Percentiles rank a stretch among this genome's conserved stretches.
Evolutionary conservation across 176 grass and related monocot genomes (phyloP).

Genomic region (Raddia distichophylla): DNA sequence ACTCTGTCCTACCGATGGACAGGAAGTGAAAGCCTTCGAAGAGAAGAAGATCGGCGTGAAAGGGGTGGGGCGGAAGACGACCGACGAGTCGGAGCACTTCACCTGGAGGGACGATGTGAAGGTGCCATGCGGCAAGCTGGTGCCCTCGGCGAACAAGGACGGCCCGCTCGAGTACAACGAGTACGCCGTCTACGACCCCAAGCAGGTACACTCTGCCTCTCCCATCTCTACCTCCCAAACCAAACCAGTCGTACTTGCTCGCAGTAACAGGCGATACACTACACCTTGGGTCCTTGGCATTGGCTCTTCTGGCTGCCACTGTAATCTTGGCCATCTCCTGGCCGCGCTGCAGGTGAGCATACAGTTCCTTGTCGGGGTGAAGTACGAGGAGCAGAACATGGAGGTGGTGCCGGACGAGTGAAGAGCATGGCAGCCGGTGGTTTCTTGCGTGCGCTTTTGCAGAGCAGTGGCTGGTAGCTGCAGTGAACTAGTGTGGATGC

Average conservation of each 20-base stretch:
- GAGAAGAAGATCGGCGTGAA: conserved; percentile 65
- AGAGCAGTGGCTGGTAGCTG: background rate
- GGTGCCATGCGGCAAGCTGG: conserved; percentile 75
- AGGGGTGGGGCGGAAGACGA: conserved; percentile 62
- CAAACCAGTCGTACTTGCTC: no score
- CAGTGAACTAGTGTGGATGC: background rate
- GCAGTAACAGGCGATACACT: background rate
- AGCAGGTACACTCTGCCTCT: conserved; percentile 47
- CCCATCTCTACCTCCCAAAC: no score
- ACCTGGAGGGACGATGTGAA: conserved; percentile 73
- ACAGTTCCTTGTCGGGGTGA: conserved; percentile 75
- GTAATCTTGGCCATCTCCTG: background rate
- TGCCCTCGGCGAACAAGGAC: conserved; percentile 59
- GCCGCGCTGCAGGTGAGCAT: conserved; percentile 60
- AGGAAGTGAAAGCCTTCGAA: conserved; percentile 56
- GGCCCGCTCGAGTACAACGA: conserved; percentile 82
- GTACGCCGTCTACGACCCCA: conserved; percentile 78
- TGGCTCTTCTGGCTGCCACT: background rate
- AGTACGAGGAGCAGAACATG: conserved; percentile 80
- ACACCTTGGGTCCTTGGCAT: no score
- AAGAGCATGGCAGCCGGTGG: background rate
- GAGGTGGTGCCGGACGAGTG: conserved; percentile 54
- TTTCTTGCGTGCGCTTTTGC: background rate
- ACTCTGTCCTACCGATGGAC: background rate
- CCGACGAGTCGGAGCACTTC: conserved; percentile 69